Evolutionary conservation across 176 grass and related monocot genomes (phyloP), one percentile per base, ranked within the genome.

Genomic region (Carex littledalei): DNA sequence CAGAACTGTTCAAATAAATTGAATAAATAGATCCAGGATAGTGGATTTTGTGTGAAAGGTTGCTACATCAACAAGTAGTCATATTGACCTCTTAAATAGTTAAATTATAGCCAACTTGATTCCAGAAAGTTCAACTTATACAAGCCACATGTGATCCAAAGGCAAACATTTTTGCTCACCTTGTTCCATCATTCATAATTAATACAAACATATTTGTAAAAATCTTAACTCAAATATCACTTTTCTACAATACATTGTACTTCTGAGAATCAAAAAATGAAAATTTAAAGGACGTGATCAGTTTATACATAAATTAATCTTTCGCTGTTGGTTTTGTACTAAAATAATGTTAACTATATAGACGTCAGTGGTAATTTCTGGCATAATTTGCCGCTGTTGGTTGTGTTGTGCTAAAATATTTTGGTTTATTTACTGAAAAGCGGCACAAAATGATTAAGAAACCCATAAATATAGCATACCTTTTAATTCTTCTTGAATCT

Each of bases 401-500:
- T 39, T 39, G 37, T 39, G 37, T 39, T 39, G 37, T 39, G 37
- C 37, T 21, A 41, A 81, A 81, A 21, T 6, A 81, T 8, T 34
- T n/a, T 61, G 20, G 20, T 61, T 62, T 81, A 81, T 61, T 63
- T 62, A 61, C 16, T 1, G 41, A 35, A 81, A 37, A 39, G 3
- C n/a, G 6, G 8, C 8, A 35, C 14, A 37, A 81, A 37, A 81
- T 61, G 41, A 81, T n/a, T 39, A 71, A 43, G 17, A 20, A 71
- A 61, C 17, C 21, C 71, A 21, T 52, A 52, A 50, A 50, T 75
- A 75, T 62, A 21, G 35, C 54, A 49, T 39, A 81, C 54, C 78
- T 59, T 59, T 81, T 62, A 61, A 21, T 80, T 80, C 13, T 69
- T 69, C 78, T 62, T 41, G 31, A 62, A 20, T 81, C 26, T 59